A percentile compares a stretch with the other conserved stretches of the same genome.
These are phyloP conservation scores for Grigorovia transvaalensis DNA, from an alignment of 805 yeast genomes.

Conservation along the genomic window DNA sequence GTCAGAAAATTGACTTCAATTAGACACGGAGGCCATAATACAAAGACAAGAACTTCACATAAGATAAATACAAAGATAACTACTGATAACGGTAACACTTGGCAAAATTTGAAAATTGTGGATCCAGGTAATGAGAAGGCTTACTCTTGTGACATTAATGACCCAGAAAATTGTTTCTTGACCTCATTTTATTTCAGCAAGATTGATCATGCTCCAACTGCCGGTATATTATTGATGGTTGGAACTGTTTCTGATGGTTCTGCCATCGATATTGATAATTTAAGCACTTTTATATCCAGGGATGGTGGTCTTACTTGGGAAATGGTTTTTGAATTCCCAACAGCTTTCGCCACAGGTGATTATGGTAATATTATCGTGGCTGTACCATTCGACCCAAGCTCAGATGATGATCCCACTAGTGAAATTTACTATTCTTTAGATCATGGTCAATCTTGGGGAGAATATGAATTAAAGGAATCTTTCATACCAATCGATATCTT, in stretches of 20 bases:
- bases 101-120: slow-evolving; percentile 38
- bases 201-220: slow-evolving; percentile 42
- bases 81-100: slow-evolving; percentile 43
- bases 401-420: slow-evolving; percentile 29
- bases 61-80: slow-evolving; percentile 32
- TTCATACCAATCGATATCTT: slow-evolving; percentile 34
- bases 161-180: slow-evolving; percentile 38
- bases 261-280: slow-evolving; percentile 2
- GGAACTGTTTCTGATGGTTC: slow-evolving; percentile 15
- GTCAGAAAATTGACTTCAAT: slow-evolving; percentile 5
- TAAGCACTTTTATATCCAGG: slow-evolving; percentile 51
- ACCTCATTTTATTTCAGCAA: slow-evolving; percentile 32
- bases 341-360: slow-evolving; percentile 57
- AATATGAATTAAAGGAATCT: slow-evolving; percentile 35
- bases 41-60: neutral
- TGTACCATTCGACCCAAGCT: slow-evolving; percentile 33
- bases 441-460: slow-evolving; percentile 61
- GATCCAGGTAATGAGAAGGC: slow-evolving; percentile 32
- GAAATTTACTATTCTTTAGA: slow-evolving; percentile 49
- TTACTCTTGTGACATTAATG: slow-evolving; percentile 20
- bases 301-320: slow-evolving; percentile 76
- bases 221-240: slow-evolving; percentile 33
- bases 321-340: slow-evolving; percentile 41
- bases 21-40: neutral
- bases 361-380: slow-evolving; percentile 65